Base-by-base conservation (phyloP, 768 basidiomycete genomes). In the Coprinopsis marcescibilis region DNA sequence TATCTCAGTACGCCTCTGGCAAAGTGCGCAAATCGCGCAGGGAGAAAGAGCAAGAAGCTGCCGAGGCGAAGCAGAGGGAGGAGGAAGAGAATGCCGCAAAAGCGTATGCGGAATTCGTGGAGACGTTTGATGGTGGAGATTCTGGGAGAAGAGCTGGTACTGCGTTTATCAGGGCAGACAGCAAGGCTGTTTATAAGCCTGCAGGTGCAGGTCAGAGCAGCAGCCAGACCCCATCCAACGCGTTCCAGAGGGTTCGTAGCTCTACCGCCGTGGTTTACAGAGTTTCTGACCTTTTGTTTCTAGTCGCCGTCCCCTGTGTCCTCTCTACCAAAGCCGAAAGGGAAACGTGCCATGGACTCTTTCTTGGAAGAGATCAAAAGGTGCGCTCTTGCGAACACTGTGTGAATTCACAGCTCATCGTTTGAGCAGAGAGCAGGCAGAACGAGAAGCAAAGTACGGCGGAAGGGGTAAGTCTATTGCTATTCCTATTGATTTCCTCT, bases 311-410 rank as follows among this genome's bases (percentile, higher is more conserved):
- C 88, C 19, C 79, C 83, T 3, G 70, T 77, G 0, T 56, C 70
- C 19, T 60, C 57, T 48, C 68, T 62, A 4, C 76, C 82, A 1
- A 91, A 83, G 60, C 83, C 89, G 0, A 96, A 91, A 62, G 96
- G 96, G 2, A 96, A 91, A 62, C 80, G 95, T 42, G 91, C 89
- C 1, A 98, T 98, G 91, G 94, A 97, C 64, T 66, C 84, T 1
- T 99, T 98, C 61, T 70, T 99, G 42, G 93, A 96, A 57, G 93
- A 99, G 68, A 90, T 99, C 49, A 98, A 98, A 68, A 80, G 80
- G 95, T 87, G 38, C 17, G 71, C 48, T 32, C 7, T 15, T 25
- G 27, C 11, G 7, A 15, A 42, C 3, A 24, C 23, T 39, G 52
- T 27, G 3, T 39, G 17, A 14, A 12, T 19, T 21, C 30, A n/a